Evolutionary conservation across 2,329 filamentous ascomycete genomes (phyloP).

Genomic region (Aspergillus hiratsukae): DNA sequence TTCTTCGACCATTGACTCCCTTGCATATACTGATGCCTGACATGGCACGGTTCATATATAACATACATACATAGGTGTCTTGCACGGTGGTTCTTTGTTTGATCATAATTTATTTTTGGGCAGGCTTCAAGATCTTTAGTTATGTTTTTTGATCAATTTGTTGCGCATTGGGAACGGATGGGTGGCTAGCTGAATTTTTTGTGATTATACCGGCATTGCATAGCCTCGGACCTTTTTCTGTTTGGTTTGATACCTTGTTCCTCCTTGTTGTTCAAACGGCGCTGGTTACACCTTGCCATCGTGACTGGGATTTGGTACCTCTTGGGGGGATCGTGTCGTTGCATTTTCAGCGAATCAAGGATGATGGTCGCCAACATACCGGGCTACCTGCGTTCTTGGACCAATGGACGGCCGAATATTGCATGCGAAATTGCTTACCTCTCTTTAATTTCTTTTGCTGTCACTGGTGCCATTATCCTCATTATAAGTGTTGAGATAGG

Average conservation of each 20-base stretch:
- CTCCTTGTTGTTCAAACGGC: constrained; percentile 5
- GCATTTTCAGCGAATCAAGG: constrained; percentile 18
- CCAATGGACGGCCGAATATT: not conserved
- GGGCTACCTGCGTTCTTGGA: not conserved
- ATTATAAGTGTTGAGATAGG: not conserved
- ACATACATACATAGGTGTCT: not conserved
- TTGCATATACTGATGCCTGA: not conserved
- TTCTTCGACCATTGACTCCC: not conserved
- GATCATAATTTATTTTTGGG: not conserved
- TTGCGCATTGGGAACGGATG: not conserved
- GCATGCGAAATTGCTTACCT: not conserved
- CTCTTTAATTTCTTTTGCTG: not conserved
- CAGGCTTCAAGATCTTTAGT: not conserved
- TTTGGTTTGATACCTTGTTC: constrained; percentile 2
- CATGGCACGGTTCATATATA: not conserved
- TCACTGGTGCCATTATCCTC: not conserved
- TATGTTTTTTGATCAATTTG: not conserved
- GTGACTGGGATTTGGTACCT: constrained; percentile 3
- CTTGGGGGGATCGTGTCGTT: constrained; percentile 16
- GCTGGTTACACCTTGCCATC: constrained; percentile 6
- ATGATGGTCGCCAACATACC: constrained; percentile 5
- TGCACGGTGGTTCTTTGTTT: constrained; percentile 7
- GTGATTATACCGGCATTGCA: not conserved
- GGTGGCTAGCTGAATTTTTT: not conserved
- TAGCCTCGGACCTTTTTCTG: constrained; percentile 1